Evolutionary conservation across 495 filamentous ascomycete genomes (phyloP).

Genomic region (Trichoderma asperelloides): DNA sequence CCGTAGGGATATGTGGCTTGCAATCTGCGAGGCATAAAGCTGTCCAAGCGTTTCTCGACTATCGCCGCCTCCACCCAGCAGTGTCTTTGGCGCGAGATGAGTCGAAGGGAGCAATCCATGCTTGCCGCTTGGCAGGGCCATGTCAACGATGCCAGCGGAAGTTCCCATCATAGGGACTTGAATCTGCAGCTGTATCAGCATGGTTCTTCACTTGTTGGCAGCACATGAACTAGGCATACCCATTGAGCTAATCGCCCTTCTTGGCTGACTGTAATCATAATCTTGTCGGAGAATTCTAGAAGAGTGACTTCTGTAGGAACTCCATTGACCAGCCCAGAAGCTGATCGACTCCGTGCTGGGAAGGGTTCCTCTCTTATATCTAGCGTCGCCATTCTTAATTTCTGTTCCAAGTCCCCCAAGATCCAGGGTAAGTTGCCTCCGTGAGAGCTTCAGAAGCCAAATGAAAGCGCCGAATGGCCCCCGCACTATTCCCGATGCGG

Average conservation of each 20-base stretch:
- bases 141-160: constrained; percentile 49
- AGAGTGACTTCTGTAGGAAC: constrained; percentile 61
- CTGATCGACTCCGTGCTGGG: constrained; percentile 65
- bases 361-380: constrained; percentile 44
- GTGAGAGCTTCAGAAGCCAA: background rate
- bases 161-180: constrained; percentile 74
- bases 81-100: constrained; percentile 76
- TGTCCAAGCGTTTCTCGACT: constrained; percentile 79
- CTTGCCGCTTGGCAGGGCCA: constrained; percentile 42
- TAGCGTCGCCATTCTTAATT: constrained; percentile 1
- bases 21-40: constrained; percentile 81
- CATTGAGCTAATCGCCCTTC: constrained; percentile 82
- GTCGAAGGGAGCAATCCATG: constrained; percentile 60
- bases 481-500: background rate
- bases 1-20: constrained; percentile 61
- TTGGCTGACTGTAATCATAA: constrained; percentile 83
- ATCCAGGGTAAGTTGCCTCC: background rate
- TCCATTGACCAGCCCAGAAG: constrained; percentile 54
- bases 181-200: constrained; percentile 43
- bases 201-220: background rate
- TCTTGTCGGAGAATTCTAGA: constrained; percentile 79
- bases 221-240: constrained; percentile 24
- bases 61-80: constrained; percentile 74
- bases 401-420: background rate
- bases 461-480: background rate